Percentiles rank a stretch among this genome's conserved stretches.
phyloP scores from a whole-genome alignment of 2,329 filamentous ascomycete species.

The Fusarium paranaense region DNA sequence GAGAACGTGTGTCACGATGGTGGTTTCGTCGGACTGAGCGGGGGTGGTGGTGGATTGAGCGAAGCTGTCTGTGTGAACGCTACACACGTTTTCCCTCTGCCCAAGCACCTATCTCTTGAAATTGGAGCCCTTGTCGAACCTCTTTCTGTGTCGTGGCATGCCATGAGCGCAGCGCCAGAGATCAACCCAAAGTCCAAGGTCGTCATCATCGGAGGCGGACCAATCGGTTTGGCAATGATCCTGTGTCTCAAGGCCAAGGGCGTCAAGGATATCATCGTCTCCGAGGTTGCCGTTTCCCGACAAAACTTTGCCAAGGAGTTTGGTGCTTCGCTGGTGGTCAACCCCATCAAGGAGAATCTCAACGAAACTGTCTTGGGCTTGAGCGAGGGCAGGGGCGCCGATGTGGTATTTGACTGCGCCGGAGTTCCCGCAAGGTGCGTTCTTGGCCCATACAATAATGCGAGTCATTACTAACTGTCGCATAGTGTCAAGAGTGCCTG shows the following conservation, averaged over 20 bases:
- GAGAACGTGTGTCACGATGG: slow-evolving; percentile 68
- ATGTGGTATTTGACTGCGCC: slow-evolving; percentile 72
- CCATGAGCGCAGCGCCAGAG: slow-evolving; percentile 59
- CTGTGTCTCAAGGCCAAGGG: slow-evolving; percentile 60
- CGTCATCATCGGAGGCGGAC: slow-evolving; percentile 62
- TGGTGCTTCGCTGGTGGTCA: slow-evolving; percentile 58
- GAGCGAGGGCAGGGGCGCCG: slow-evolving; percentile 62
- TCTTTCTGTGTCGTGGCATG: slow-evolving; percentile 58
- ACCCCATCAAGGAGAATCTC: slow-evolving; percentile 58
- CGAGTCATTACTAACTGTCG: not conserved
- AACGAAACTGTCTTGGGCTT: slow-evolving; percentile 58
- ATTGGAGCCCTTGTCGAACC: slow-evolving; percentile 67
- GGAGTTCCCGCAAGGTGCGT: slow-evolving; percentile 57
- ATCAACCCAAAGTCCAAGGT: slow-evolving; percentile 56
- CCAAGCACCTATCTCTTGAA: slow-evolving; percentile 61
- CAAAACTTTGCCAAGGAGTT: slow-evolving; percentile 57
- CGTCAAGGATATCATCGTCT: slow-evolving; percentile 59
- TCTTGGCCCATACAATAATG: no score
- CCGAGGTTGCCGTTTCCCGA: slow-evolving; percentile 58
- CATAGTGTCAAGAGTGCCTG: slow-evolving; percentile 52
- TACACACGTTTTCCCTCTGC: slow-evolving; percentile 61
- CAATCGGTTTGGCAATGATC: slow-evolving; percentile 61
- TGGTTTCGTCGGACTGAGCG: slow-evolving; percentile 48
- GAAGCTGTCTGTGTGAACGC: slow-evolving; percentile 65
- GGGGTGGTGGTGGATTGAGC: slow-evolving; percentile 66